phyloP scores from a whole-genome alignment of 805 yeast species.

The Yarrowia yakushimensis region DNA sequence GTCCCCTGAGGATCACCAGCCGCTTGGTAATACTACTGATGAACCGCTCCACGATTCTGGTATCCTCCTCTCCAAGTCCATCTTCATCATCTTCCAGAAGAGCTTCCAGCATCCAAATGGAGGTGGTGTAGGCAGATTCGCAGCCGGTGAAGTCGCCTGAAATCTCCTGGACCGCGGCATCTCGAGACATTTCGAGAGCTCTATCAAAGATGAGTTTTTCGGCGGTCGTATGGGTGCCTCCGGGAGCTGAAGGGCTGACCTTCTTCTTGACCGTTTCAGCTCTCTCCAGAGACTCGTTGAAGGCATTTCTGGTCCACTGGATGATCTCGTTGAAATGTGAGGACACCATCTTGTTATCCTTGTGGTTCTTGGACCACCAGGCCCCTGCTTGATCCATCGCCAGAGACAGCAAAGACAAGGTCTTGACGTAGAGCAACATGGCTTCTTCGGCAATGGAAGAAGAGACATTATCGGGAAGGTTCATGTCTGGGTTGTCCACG shows the following conservation, averaged over 20 bases:
- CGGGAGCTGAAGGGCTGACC: constrained; percentile 39
- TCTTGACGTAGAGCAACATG: constrained; percentile 75
- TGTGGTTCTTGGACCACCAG: constrained; percentile 73
- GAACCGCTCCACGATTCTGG: constrained; percentile 71
- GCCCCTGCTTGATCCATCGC: constrained; percentile 83
- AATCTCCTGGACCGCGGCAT: constrained; percentile 86
- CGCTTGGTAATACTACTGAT: constrained; percentile 80
- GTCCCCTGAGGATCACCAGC: constrained; percentile 65
- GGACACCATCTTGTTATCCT: constrained; percentile 36
- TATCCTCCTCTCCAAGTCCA: constrained; percentile 66
- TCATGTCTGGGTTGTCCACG: constrained; percentile 28
- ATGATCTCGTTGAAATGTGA: constrained; percentile 48
- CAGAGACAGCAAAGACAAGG: constrained; percentile 72
- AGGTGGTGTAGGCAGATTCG: constrained; percentile 83
- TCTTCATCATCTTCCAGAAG: constrained; percentile 51
- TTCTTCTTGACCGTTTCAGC: constrained; percentile 72
- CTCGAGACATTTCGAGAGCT: constrained; percentile 87
- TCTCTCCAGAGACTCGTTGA: constrained; percentile 82
- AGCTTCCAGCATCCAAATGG: constrained; percentile 94
- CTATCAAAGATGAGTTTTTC: constrained; percentile 88
- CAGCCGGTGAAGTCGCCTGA: constrained; percentile 67
- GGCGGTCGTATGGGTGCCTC: constrained; percentile 44
- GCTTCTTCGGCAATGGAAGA: constrained; percentile 75
- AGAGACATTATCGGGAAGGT: constrained; percentile 29
- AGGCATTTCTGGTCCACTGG: constrained; percentile 87